phyloP scores from a whole-genome alignment of 2,329 filamentous ascomycete species.

The Pseudopithomyces maydicus region DNA sequence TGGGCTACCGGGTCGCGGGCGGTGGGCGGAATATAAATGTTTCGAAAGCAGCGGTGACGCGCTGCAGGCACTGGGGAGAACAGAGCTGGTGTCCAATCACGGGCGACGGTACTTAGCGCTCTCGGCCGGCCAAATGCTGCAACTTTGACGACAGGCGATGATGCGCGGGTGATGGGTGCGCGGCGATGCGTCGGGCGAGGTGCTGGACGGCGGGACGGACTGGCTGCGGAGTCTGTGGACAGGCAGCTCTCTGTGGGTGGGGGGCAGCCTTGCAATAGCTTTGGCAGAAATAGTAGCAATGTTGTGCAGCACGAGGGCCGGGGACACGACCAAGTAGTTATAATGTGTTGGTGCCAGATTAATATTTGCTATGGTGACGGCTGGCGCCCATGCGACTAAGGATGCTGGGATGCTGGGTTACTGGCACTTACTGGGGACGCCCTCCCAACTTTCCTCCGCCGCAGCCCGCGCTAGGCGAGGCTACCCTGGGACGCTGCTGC shows the following conservation, averaged over 20 bases:
- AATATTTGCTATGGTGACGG: not conserved
- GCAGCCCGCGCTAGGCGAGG: not conserved
- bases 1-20: conserved; percentile 2
- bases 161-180: not conserved
- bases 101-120: conserved; percentile 5
- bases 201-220: not conserved
- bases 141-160: conserved; percentile 12
- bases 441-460: not conserved
- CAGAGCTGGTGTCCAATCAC: conserved; percentile 1
- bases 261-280: too few species aligned
- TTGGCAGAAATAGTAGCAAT: not conserved
- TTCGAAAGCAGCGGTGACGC: conserved; percentile 9
- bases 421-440: conserved; percentile 2
- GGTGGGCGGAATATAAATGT: conserved; percentile 7
- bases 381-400: not conserved
- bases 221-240: too few species aligned
- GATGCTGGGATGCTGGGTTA: too few species aligned
- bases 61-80: conserved; percentile 2
- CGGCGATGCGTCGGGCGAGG: not conserved
- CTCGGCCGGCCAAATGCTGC: conserved; percentile 7
- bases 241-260: too few species aligned
- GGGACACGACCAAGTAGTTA: not conserved
- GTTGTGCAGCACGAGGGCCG: not conserved
- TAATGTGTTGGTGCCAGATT: not conserved
- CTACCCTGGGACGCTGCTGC: not conserved